These are phyloP conservation scores for Mortierella sp. DNA, from an alignment of 371 early-diverging fungal species.

Conservation along the genomic window DNA sequence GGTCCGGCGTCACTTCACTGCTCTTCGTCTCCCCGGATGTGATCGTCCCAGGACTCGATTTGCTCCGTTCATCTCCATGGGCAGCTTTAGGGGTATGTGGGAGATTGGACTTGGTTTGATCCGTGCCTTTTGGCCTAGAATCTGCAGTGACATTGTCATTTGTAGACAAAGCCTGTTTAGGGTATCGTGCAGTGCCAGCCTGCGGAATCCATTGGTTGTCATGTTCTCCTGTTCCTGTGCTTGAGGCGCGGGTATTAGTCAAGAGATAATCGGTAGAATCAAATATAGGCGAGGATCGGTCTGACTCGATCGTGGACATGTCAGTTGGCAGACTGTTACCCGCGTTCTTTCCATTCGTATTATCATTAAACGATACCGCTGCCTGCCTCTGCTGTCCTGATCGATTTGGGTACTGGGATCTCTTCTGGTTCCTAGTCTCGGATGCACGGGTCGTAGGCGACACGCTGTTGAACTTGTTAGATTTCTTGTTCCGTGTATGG, in stretches of 20 bases:
- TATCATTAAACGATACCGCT: not conserved
- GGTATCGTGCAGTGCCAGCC: too few relatives aligned
- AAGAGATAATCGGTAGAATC: slow-evolving; percentile 10
- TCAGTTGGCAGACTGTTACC: not conserved
- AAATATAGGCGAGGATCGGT: slow-evolving; percentile 48
- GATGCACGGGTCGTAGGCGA: slow-evolving; percentile 8
- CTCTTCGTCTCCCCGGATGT: not conserved
- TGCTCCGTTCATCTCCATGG: too few relatives aligned
- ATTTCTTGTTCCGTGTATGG: not conserved
- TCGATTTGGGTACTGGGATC: not conserved
- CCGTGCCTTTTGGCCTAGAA: too few relatives aligned
- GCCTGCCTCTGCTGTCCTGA: not conserved
- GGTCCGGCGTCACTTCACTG: not conserved
- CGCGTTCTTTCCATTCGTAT: not conserved
- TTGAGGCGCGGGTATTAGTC: not conserved
- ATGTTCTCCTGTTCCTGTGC: not conserved
- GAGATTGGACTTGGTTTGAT: not conserved
- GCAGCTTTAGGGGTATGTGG: not conserved
- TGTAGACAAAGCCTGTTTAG: too few relatives aligned
- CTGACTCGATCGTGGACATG: slow-evolving; percentile 10
- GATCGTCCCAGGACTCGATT: too few relatives aligned
- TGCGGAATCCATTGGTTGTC: too few relatives aligned
- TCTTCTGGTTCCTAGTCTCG: not conserved
- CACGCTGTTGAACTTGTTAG: not conserved
- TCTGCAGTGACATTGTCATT: too few relatives aligned